Percentiles rank a stretch among this genome's conserved stretches.
Evolutionary conservation across 2,329 filamentous ascomycete species (phyloP).

Genomic region (Fusarium piperis): DNA sequence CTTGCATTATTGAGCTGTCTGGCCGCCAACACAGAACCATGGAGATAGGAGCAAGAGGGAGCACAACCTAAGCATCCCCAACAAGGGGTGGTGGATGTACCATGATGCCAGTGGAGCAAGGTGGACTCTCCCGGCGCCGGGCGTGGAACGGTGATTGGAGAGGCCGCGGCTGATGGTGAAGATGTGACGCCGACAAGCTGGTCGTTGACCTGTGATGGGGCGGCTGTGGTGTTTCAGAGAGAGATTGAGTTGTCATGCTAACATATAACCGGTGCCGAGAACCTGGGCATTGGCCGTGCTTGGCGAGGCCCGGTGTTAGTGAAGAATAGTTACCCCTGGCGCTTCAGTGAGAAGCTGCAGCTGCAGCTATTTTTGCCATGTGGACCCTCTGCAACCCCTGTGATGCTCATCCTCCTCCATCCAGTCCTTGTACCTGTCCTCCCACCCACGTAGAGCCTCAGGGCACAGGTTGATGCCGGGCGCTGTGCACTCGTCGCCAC

Average conservation of each 20-base stretch:
- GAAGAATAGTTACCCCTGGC: slow-evolving; percentile 21
- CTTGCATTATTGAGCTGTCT: slow-evolving; percentile 36
- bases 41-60: slow-evolving; percentile 26
- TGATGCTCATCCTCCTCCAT: neutral
- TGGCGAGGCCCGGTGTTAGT: slow-evolving; percentile 4
- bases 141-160: slow-evolving; percentile 34
- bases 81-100: slow-evolving; percentile 20
- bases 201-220: slow-evolving; percentile 34
- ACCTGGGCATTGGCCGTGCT: slow-evolving; percentile 1
- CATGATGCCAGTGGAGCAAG: slow-evolving; percentile 34
- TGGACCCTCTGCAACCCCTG: neutral
- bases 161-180: slow-evolving; percentile 18
- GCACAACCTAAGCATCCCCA: slow-evolving; percentile 7
- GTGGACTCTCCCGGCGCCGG: slow-evolving; percentile 15
- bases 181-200: slow-evolving; percentile 38
- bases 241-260: slow-evolving; percentile 41
- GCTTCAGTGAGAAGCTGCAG: slow-evolving; percentile 10
- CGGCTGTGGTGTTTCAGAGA: slow-evolving; percentile 42
- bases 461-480: slow-evolving; percentile 5
- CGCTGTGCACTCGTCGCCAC: slow-evolving; percentile 13
- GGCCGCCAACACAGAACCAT: slow-evolving; percentile 17
- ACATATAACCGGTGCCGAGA: slow-evolving; percentile 12
- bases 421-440: neutral
- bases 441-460: slow-evolving; percentile 9
- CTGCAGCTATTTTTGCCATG: slow-evolving; percentile 7